These are phyloP conservation scores for Ramaria sp. DNA, from an alignment of 768 basidiomycete species.

Conservation along the genomic window DNA sequence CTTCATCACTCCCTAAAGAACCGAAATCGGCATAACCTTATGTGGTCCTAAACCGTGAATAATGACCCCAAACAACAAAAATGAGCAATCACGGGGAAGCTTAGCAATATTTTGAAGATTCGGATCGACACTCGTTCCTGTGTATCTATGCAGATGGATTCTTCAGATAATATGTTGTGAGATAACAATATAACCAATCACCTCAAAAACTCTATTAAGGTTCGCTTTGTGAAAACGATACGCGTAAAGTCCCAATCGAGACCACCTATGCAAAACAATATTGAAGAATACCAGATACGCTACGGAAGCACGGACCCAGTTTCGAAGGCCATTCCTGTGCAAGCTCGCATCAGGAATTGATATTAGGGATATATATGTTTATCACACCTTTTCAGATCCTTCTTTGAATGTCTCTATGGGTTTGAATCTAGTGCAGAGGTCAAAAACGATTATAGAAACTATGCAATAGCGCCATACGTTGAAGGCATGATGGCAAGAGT, in stretches of 20 bases:
- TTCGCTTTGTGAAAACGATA: constrained; percentile 72
- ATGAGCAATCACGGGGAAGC: constrained; percentile 46
- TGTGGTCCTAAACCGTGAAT: background rate
- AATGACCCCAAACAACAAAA: background rate
- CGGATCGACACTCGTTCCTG: constrained; percentile 65
- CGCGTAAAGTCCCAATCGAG: constrained; percentile 70
- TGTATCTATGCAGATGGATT: constrained; percentile 36
- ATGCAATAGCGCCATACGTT: constrained; percentile 22
- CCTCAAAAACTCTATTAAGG: constrained; percentile 70
- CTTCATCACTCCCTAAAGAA: constrained; percentile 13
- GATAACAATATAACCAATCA: constrained; percentile 21
- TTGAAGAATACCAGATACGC: background rate
- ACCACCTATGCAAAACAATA: constrained; percentile 37
- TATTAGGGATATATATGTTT: background rate
- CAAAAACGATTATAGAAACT: background rate
- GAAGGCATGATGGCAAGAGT: constrained; percentile 26
- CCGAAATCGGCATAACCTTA: constrained; percentile 14
- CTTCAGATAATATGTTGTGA: background rate
- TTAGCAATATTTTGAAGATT: constrained; percentile 66
- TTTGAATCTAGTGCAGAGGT: constrained; percentile 37
- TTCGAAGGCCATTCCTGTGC: constrained; percentile 46
- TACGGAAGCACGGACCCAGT: constrained; percentile 36
- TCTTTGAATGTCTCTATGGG: constrained; percentile 44
- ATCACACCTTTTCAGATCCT: constrained; percentile 44
- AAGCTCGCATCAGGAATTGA: background rate